Conservation (phyloP, 1,284 basidiomycete genomes). For the Omphalotus olearius region DNA sequence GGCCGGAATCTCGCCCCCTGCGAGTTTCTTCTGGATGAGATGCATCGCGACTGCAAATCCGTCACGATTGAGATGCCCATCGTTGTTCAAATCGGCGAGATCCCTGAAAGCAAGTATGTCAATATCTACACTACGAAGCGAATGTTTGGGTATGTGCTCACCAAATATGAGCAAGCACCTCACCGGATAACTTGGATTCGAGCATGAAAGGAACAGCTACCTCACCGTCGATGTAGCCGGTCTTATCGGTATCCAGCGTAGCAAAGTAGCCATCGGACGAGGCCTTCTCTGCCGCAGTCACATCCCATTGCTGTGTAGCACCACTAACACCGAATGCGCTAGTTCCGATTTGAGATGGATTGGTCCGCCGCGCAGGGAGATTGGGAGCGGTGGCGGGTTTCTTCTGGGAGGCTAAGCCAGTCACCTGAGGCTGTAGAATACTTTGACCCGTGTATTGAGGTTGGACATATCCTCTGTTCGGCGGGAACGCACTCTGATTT, state of each 20-base stretch:
- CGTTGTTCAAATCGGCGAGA: conserved; percentile 86
- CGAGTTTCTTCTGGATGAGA: conserved; percentile 86
- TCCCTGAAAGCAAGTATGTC: conserved; percentile 58
- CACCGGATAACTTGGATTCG: conserved; percentile 84
- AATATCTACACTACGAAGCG: background rate
- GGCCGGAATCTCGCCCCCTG: conserved; percentile 79
- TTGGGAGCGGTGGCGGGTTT: conserved; percentile 23
- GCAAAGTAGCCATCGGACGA: conserved; percentile 83
- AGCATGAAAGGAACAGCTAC: conserved; percentile 96
- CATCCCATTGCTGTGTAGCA: conserved; percentile 69
- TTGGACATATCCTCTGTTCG: conserved; percentile 35
- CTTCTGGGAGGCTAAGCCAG: conserved; percentile 29
- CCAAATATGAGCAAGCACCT: conserved; percentile 89
- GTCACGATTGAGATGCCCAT: conserved; percentile 85
- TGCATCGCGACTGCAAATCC: conserved; percentile 97
- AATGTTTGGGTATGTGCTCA: conserved; percentile 32
- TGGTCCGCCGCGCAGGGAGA: conserved; percentile 35
- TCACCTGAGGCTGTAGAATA: conserved; percentile 35
- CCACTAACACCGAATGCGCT: conserved; percentile 23
- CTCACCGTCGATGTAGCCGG: conserved; percentile 88
- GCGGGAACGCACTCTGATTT: conserved; percentile 33
- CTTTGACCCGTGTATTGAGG: conserved; percentile 64
- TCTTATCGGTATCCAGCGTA: conserved; percentile 71
- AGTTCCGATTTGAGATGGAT: conserved; percentile 28
- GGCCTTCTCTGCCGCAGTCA: conserved; percentile 80